Base-by-base conservation (phyloP, 345 rosid genomes). In the Diplotaxis tenuifolia region DNA sequence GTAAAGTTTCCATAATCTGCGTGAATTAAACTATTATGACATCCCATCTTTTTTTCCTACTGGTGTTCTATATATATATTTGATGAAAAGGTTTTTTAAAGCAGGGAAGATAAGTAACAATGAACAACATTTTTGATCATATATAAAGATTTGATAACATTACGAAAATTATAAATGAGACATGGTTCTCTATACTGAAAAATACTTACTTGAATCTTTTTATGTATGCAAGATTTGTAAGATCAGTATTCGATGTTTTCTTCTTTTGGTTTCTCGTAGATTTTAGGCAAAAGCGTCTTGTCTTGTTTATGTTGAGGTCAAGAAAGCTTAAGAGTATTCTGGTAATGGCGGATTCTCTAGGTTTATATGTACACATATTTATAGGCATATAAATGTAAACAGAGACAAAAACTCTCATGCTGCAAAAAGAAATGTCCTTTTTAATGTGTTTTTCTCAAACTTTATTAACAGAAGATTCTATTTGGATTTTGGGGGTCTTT, bases 331-430 rank as follows among this genome's bases (percentile, higher is more conserved):
- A 4, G 69, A 53, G 69, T 38, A 21, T 62, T 75, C 47, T 31
- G 66, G 63, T 49, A 9, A 10, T 64, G 80, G 75, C 29, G 67
- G 71, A 63, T 70, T 76, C 71, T 70, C 71, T 56, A 63, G 79
- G 79, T 62, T 70, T 62, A 75, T 68, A 68, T 67, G 19, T 50
- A 45, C 60, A 74, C 54, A 47, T 50, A 59, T 75, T 52, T 75
- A 70, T 57, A 76, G 61, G 55, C 31, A 49, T 36, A 12, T 53
- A 47, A 57, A 57, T 70, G 75, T 76, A 70, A 64, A 68, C 42
- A 70, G 75, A 70, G 71, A 76, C 62, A 64, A 76, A 75, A 76
- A 50, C 66, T 75, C 67, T 69, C 38, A 38, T 75, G 66, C 70
- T 76, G 65, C 54, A 63, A 76, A 75, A 63, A 66, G 61, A 76